Evolutionary conservation across 2,329 filamentous ascomycete species (phyloP).

Genomic region (Colletotrichum sp.): DNA sequence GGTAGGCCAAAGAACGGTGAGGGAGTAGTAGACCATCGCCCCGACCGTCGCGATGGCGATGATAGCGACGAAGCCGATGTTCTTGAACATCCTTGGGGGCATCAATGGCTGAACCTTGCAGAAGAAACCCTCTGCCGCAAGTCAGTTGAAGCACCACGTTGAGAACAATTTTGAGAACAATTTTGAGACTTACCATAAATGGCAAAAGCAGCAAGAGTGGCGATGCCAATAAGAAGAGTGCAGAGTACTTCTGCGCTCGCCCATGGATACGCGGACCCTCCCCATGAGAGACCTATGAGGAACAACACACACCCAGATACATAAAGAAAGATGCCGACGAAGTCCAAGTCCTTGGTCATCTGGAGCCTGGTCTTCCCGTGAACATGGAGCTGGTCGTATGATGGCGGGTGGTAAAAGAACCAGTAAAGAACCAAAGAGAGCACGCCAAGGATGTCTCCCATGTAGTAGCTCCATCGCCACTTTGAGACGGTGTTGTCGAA

Average conservation of each 20-base stretch:
- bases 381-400: constrained; percentile 46
- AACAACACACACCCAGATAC: constrained; percentile 38
- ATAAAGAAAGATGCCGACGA: constrained; percentile 47
- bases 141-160: neutral
- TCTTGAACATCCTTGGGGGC: constrained; percentile 45
- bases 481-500: constrained; percentile 42
- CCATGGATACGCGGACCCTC: neutral
- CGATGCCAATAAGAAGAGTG: neutral
- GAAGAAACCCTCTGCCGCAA: constrained; percentile 18
- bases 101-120: constrained; percentile 41
- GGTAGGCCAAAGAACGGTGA: constrained; percentile 49
- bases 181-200: neutral
- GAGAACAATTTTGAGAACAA: neutral
- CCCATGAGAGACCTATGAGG: neutral
- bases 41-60: constrained; percentile 42
- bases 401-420: constrained; percentile 52
- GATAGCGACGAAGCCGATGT: constrained; percentile 42
- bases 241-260: constrained; percentile 34
- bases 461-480: constrained; percentile 57
- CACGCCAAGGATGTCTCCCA: constrained; percentile 49
- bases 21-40: constrained; percentile 49
- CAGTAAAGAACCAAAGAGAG: constrained; percentile 43
- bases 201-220: neutral
- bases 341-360: constrained; percentile 49
- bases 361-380: constrained; percentile 38